A percentile compares a stretch with the other conserved stretches of the same genome.
phyloP scores from a whole-genome alignment of 805 yeast species.

The Sungouiozyma ichnusensis region DNA sequence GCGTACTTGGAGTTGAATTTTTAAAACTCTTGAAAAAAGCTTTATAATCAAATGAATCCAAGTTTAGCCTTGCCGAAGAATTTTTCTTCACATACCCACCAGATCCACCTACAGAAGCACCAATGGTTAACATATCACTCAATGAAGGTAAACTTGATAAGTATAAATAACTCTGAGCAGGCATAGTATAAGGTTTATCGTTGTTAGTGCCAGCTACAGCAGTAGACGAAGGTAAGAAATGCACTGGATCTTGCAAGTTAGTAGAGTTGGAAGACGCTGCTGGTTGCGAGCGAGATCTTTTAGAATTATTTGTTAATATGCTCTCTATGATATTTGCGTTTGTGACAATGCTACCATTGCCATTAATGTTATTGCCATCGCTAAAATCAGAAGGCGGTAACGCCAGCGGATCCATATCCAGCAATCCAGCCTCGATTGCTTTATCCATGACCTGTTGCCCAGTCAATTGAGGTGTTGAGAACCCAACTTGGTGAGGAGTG shows the following conservation, averaged over 20 bases:
- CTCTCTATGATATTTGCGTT: not conserved
- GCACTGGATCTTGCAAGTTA: not conserved
- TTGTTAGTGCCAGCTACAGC: not conserved
- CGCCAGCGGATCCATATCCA: constrained; percentile 16
- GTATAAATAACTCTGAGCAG: constrained; percentile 3
- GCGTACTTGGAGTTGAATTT: not conserved
- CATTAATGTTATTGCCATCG: not conserved
- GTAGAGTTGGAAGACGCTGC: not conserved
- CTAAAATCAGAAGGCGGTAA: constrained; percentile 12
- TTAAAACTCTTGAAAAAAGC: not conserved
- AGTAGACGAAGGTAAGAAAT: not conserved
- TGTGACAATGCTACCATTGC: not conserved
- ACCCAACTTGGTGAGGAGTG: constrained; percentile 57
- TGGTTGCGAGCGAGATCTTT: constrained; percentile 1
- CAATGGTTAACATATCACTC: constrained; percentile 32
- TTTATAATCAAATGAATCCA: constrained; percentile 26
- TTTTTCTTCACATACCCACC: constrained; percentile 27
- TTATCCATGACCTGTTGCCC: constrained; percentile 35
- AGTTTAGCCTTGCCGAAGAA: constrained; percentile 20
- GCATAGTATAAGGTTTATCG: not conserved
- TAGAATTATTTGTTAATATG: not conserved
- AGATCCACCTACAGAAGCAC: constrained; percentile 32
- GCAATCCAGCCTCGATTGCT: constrained; percentile 18
- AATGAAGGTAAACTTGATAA: constrained; percentile 28
- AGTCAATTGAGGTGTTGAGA: constrained; percentile 66